These are phyloP conservation scores for Trifolium fragiferum DNA, from an alignment of 306 rosid species.

Conservation along the genomic window DNA sequence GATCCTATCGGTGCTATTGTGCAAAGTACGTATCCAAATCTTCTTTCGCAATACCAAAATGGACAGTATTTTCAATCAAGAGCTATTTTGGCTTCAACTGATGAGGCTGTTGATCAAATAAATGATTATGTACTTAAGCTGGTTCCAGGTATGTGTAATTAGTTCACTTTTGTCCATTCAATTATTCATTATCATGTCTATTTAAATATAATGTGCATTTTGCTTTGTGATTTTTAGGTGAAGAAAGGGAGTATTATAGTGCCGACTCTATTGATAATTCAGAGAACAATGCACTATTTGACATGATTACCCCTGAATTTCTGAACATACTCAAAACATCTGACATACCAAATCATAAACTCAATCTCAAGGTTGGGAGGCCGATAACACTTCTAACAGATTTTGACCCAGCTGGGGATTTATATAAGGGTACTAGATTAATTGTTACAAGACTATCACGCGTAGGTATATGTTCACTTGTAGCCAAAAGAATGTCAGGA, in stretches of 20 bases:
- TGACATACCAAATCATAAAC: not conserved
- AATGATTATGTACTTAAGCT: not conserved
- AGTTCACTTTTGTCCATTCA: not conserved
- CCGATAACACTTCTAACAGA: not conserved
- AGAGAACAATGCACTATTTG: not conserved
- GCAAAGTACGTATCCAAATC: not conserved
- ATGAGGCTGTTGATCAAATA: not conserved
- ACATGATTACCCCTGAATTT: not conserved
- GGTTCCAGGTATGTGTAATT: not conserved
- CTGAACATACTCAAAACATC: not conserved
- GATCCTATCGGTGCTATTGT: not conserved
- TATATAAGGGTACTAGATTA: not conserved
- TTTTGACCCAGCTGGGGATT: not conserved
- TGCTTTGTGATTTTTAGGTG: not conserved
- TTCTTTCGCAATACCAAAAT: not conserved
- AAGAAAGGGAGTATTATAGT: not conserved
- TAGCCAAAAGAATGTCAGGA: not conserved
- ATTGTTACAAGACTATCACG: not conserved
- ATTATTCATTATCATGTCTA: not conserved
- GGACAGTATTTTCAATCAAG: not conserved
- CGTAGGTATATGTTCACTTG: not conserved
- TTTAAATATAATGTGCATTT: not conserved
- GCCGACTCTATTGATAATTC: not conserved
- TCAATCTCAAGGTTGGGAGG: not conserved
- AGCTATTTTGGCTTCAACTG: not conserved